A percentile compares a stretch with the other conserved stretches of the same genome.
phyloP scores from a whole-genome alignment of 352 stramenopile species.

The Globisporangium takayamanum region DNA sequence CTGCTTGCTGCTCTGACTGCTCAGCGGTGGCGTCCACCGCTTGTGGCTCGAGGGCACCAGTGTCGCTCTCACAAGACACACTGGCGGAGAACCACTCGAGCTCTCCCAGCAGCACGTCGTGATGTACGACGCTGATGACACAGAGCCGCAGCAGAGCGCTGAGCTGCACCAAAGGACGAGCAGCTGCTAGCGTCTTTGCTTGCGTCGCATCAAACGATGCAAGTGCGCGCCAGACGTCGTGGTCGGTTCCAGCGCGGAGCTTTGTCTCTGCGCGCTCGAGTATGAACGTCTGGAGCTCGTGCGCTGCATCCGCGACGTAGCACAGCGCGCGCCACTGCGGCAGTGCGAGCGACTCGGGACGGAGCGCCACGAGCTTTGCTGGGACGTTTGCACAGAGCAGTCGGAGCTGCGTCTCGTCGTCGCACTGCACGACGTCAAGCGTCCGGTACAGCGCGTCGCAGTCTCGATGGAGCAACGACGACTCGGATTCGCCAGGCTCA shows the following conservation, averaged over 20 bases:
- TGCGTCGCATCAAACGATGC: background rate
- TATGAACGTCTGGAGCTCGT: conserved; percentile 23
- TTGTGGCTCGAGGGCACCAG: no score
- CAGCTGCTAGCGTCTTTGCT: conserved; percentile 3
- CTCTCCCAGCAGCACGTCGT: conserved; percentile 20
- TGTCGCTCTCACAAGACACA: no score
- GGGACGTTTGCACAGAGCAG: conserved; percentile 4
- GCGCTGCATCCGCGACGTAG: conserved; percentile 23
- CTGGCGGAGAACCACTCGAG: conserved; percentile 20
- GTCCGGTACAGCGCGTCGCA: conserved; percentile 7
- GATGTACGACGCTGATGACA: conserved; percentile 18
- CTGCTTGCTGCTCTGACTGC: background rate
- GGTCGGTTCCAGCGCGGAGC: background rate
- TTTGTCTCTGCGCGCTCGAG: conserved; percentile 11
- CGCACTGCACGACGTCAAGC: conserved; percentile 4
- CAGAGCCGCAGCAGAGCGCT: conserved; percentile 21
- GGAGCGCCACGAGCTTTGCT: conserved; percentile 18
- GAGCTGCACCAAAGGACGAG: background rate
- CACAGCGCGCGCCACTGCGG: conserved; percentile 23
- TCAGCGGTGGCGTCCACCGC: no score
- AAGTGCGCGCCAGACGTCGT: conserved; percentile 19
- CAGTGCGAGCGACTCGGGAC: conserved; percentile 13
- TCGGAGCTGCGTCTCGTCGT: conserved; percentile 5
- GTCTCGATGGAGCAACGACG: background rate
- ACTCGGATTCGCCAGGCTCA: background rate